phyloP scores from a whole-genome alignment of 2,329 filamentous ascomycete genomes.

The Trichoderma sp. region DNA sequence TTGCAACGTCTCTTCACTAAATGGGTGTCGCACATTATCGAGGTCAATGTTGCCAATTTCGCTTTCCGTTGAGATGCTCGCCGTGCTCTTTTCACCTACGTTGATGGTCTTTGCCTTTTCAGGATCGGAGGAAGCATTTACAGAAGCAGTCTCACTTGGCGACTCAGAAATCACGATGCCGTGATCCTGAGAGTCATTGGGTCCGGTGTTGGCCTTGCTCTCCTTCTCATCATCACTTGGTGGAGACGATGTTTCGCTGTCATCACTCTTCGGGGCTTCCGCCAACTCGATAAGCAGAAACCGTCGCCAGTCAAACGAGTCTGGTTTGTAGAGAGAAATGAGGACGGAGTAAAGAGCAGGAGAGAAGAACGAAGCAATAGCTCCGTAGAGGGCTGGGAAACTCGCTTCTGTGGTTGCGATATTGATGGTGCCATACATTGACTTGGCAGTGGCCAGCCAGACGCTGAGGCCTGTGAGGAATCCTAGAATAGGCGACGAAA shows the following conservation, averaged over 20 bases:
- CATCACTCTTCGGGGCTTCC: not conserved
- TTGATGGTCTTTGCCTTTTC: not conserved
- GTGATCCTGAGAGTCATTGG: not conserved
- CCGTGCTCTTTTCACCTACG: not conserved
- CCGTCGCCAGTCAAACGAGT: conserved; percentile 12
- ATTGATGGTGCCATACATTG: conserved; percentile 8
- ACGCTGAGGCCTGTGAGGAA: conserved; percentile 13
- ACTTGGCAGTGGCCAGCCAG: conserved; percentile 15
- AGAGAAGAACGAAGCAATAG: conserved; percentile 15
- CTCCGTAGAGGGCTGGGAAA: conserved; percentile 9
- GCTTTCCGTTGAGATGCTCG: not conserved
- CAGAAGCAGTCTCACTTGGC: not conserved
- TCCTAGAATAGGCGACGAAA: conserved; percentile 4
- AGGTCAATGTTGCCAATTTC: not conserved
- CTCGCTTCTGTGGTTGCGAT: conserved; percentile 13
- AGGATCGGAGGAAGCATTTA: not conserved
- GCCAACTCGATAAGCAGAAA: conserved; percentile 12
- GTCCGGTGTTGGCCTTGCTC: not conserved
- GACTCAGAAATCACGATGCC: not conserved
- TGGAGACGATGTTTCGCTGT: not conserved
- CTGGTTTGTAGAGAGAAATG: conserved; percentile 10
- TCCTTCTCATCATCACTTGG: not conserved
- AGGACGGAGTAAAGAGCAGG: conserved; percentile 13
- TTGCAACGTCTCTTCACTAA: not conserved
- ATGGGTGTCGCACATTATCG: conserved; percentile 12